Conservation (phyloP, 176 grass and related monocot genomes). For the Musa itinerans region DNA sequence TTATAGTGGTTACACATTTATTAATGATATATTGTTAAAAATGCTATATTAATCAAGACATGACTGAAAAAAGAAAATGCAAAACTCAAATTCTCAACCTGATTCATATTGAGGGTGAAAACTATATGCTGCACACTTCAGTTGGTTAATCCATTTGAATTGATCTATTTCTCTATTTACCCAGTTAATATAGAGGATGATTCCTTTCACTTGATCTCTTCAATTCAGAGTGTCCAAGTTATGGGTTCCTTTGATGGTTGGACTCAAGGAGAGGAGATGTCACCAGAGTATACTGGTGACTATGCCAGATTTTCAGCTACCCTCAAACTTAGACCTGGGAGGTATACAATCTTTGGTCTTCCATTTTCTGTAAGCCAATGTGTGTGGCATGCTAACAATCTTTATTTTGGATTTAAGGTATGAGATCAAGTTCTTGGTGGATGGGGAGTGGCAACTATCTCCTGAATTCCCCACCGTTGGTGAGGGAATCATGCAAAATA, state of each 20-base stretch:
- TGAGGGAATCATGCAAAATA: slow-evolving; percentile 60
- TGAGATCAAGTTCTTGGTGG: slow-evolving; percentile 94
- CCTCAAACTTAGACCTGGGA: slow-evolving; percentile 84
- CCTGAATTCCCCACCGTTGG: slow-evolving; percentile 52
- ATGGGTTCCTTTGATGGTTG: slow-evolving; percentile 96
- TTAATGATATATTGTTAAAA: neutral
- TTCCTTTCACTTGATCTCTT: neutral
- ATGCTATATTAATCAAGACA: neutral
- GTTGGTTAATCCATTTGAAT: neutral
- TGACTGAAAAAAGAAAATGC: neutral
- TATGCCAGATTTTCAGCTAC: slow-evolving; percentile 64
- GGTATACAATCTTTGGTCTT: slow-evolving; percentile 33
- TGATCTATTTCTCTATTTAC: neutral
- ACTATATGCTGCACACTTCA: neutral
- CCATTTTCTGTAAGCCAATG: neutral
- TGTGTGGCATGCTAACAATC: neutral
- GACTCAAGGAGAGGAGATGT: slow-evolving; percentile 75
- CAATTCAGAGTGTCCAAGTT: slow-evolving; percentile 65
- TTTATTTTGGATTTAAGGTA: slow-evolving; percentile 44
- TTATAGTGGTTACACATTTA: too few relatives aligned
- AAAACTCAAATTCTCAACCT: neutral
- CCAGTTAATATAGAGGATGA: neutral
- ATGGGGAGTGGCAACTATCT: slow-evolving; percentile 80
- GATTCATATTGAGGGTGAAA: neutral
- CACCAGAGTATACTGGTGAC: slow-evolving; percentile 55